These are phyloP conservation scores for Ilex paraguariensis DNA, from an alignment of 305 asterid species.

Conservation along the genomic window DNA sequence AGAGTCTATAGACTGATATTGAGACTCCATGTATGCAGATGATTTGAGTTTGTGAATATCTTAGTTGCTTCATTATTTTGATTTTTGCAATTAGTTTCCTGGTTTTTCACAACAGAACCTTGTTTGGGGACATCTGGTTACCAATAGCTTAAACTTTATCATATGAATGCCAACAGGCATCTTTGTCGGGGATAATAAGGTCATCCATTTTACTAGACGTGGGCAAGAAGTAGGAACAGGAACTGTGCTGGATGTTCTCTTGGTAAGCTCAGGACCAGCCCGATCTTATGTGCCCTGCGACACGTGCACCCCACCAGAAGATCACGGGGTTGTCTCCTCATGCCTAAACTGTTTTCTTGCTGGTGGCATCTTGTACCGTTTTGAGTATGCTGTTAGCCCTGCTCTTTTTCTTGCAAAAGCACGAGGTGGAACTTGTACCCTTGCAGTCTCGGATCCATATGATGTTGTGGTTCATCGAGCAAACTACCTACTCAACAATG, in stretches of 20 bases:
- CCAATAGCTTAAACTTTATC: too few relatives aligned
- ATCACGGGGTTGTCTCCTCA: constrained; percentile 69
- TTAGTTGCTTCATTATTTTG: too few relatives aligned
- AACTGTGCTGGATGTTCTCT: constrained; percentile 55
- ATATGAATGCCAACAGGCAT: constrained; percentile 40
- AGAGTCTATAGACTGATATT: too few relatives aligned
- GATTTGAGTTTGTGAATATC: too few relatives aligned
- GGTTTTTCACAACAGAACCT: too few relatives aligned
- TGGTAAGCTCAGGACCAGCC: constrained; percentile 74
- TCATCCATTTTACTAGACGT: constrained; percentile 78
- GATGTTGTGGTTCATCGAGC: constrained; percentile 64
- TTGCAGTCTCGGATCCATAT: constrained; percentile 28
- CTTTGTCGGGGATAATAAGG: constrained; percentile 71
- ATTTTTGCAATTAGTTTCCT: too few relatives aligned
- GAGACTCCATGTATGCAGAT: too few relatives aligned
- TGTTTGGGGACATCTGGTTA: too few relatives aligned
- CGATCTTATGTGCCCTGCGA: constrained; percentile 54
- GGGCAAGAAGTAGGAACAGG: constrained; percentile 96
- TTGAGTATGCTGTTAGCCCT: constrained; percentile 66
- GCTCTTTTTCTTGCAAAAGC: constrained; percentile 77
- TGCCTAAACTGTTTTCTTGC: constrained; percentile 85
- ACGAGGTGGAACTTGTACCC: constrained; percentile 89
- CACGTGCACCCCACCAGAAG: constrained; percentile 38
- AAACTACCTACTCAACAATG: constrained; percentile 60
- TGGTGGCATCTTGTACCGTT: constrained; percentile 74